These are phyloP conservation scores for Dioscorea zingiberensis DNA, from an alignment of 106 monocot genomes.

Conservation along the genomic window DNA sequence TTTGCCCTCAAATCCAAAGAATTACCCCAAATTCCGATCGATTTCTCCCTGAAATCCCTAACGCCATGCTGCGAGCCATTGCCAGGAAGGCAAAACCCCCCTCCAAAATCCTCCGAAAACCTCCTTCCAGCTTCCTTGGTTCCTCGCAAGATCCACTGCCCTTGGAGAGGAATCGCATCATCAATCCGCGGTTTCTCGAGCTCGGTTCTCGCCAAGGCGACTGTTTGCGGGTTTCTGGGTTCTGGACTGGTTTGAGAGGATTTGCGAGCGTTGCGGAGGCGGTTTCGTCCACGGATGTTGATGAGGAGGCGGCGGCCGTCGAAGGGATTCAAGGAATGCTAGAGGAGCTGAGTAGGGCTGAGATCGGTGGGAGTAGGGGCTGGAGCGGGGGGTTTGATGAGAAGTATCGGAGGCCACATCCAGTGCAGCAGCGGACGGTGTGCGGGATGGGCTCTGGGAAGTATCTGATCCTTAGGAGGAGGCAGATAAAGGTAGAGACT, in stretches of 20 bases:
- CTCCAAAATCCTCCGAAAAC: neutral
- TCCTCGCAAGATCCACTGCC: neutral
- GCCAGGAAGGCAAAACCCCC: neutral
- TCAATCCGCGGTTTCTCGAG: neutral
- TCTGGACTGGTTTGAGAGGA: neutral
- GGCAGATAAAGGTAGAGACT: conserved; percentile 83
- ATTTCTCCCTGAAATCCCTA: neutral
- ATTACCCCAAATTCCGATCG: neutral
- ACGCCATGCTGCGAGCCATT: conserved; percentile 20
- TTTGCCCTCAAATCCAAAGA: neutral
- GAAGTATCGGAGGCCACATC: neutral
- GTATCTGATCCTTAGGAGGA: conserved; percentile 38
- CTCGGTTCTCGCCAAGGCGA: neutral
- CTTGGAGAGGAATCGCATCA: neutral
- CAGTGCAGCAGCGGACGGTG: conserved; percentile 1
- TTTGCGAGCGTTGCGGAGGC: conserved; percentile 43
- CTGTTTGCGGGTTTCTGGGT: neutral
- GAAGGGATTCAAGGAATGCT: conserved; percentile 32
- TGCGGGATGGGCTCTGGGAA: conserved; percentile 29
- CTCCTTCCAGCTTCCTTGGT: conserved; percentile 1
- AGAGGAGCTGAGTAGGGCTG: conserved; percentile 20
- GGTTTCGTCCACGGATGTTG: conserved; percentile 42
- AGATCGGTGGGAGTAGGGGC: neutral
- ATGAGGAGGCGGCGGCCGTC: conserved; percentile 21
- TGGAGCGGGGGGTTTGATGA: neutral